phyloP scores from a whole-genome alignment of 495 filamentous ascomycete species.

The Penicillium samsonianum region DNA sequence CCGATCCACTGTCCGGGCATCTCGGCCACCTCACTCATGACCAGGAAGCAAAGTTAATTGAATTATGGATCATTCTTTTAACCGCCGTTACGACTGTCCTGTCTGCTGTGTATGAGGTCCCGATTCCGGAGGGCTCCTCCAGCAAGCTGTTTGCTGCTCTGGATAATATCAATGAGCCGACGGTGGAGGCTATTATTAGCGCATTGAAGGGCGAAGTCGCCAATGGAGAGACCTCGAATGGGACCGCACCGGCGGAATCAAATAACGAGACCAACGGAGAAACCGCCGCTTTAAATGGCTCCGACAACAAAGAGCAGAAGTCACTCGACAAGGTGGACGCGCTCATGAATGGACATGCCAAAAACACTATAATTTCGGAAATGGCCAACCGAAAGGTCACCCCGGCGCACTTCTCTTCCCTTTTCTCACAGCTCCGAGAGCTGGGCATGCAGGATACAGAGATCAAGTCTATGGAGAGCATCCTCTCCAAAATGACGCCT shows the following conservation, averaged over 20 bases:
- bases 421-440: constrained; percentile 23
- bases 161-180: constrained; percentile 23
- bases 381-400: constrained; percentile 22
- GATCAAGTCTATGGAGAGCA: constrained; percentile 25
- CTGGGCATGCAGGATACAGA: constrained; percentile 25
- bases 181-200: constrained; percentile 21
- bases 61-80: constrained; percentile 26
- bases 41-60: constrained; percentile 22
- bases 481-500: constrained; percentile 25
- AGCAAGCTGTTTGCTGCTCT: constrained; percentile 22
- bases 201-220: constrained; percentile 17
- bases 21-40: constrained; percentile 20
- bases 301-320: constrained; percentile 13
- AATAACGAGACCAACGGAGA: not conserved
- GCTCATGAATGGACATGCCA: constrained; percentile 20
- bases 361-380: constrained; percentile 16
- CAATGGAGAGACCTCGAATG: not conserved
- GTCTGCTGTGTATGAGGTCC: constrained; percentile 21
- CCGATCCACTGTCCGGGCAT: constrained; percentile 13
- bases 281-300: not conserved
- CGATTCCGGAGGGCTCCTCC: constrained; percentile 16
- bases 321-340: constrained; percentile 25
- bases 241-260: not conserved
- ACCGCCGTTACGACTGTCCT: constrained; percentile 19
- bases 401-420: constrained; percentile 15